phyloP scores from a whole-genome alignment of 768 basidiomycete species.

The Lentinula aciculospora region DNA sequence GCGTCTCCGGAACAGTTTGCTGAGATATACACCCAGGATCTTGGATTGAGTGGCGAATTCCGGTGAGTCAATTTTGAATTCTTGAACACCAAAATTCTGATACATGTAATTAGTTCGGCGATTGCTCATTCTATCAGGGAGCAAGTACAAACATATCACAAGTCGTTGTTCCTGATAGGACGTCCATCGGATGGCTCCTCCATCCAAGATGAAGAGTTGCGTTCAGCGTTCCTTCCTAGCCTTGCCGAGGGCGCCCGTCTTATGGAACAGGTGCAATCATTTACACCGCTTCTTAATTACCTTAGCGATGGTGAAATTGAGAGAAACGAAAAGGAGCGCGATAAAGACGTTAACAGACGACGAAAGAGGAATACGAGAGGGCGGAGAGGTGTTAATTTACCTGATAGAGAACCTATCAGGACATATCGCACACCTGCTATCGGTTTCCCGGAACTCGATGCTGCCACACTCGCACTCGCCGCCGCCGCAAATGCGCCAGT shows the following conservation, averaged over 20 bases:
- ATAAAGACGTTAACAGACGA: conserved; percentile 86
- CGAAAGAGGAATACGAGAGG: conserved; percentile 82
- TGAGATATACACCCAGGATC: conserved; percentile 75
- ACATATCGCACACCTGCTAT: conserved; percentile 89
- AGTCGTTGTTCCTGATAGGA: conserved; percentile 86
- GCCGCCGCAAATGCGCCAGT: conserved; percentile 63
- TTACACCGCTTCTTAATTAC: conserved; percentile 86
- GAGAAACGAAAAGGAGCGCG: conserved; percentile 84
- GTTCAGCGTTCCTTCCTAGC: conserved; percentile 83
- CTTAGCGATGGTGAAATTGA: conserved; percentile 89
- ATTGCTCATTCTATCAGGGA: conserved; percentile 95
- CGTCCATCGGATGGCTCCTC: conserved; percentile 76
- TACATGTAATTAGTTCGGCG: conserved; percentile 61
- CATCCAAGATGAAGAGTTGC: conserved; percentile 87
- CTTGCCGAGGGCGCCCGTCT: conserved; percentile 66
- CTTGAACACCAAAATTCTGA: background rate
- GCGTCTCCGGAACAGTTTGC: conserved; percentile 93
- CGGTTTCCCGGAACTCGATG: conserved; percentile 75
- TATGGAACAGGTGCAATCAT: conserved; percentile 70
- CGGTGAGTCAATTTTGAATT: conserved; percentile 45
- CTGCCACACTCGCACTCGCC: conserved; percentile 62
- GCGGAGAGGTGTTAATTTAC: conserved; percentile 73
- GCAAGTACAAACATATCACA: conserved; percentile 88
- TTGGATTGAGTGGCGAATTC: conserved; percentile 92
- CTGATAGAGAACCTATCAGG: conserved; percentile 88